Conservation (phyloP, 768 basidiomycete species). For the Suillus spraguei region DNA sequence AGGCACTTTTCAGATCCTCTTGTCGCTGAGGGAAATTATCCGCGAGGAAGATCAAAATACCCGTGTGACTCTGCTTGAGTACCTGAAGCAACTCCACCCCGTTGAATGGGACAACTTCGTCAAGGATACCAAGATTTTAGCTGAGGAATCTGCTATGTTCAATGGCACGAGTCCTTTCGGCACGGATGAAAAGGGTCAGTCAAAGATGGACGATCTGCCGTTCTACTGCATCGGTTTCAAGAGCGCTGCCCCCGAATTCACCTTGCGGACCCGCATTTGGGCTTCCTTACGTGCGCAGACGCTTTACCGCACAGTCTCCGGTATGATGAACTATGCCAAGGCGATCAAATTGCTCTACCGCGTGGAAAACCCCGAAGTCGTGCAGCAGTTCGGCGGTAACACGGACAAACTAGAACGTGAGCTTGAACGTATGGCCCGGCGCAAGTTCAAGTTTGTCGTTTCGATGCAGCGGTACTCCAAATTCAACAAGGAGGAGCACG, state of each 20-base stretch:
- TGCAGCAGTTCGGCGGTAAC: slow-evolving; percentile 96
- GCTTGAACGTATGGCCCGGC: slow-evolving; percentile 94
- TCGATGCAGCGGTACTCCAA: slow-evolving; percentile 99
- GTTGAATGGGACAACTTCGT: slow-evolving; percentile 99
- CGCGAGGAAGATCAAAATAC: slow-evolving; percentile 98
- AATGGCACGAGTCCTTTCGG: slow-evolving; percentile 74
- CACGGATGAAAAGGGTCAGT: slow-evolving; percentile 80
- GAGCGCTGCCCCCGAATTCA: slow-evolving; percentile 97
- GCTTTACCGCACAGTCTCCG: slow-evolving; percentile 96
- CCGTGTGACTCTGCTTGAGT: slow-evolving; percentile 95
- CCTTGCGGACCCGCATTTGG: slow-evolving; percentile 98
- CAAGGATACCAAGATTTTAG: slow-evolving; percentile 98
- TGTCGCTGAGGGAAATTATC: slow-evolving; percentile 97
- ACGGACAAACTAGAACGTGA: slow-evolving; percentile 96
- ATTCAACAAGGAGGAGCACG: slow-evolving; percentile 99
- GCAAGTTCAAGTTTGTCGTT: slow-evolving; percentile 99
- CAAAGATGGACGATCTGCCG: slow-evolving; percentile 90
- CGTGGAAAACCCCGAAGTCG: slow-evolving; percentile 99
- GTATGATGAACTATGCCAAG: slow-evolving; percentile 99
- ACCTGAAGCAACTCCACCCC: slow-evolving; percentile 97
- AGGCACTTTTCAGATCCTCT: slow-evolving; percentile 65
- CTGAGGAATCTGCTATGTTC: slow-evolving; percentile 90
- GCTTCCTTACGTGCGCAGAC: slow-evolving; percentile 98
- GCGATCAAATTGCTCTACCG: slow-evolving; percentile 99
- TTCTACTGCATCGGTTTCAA: slow-evolving; percentile 99